These are phyloP conservation scores for Paulownia fortunei DNA, from an alignment of 257 asterid species.

Conservation along the genomic window DNA sequence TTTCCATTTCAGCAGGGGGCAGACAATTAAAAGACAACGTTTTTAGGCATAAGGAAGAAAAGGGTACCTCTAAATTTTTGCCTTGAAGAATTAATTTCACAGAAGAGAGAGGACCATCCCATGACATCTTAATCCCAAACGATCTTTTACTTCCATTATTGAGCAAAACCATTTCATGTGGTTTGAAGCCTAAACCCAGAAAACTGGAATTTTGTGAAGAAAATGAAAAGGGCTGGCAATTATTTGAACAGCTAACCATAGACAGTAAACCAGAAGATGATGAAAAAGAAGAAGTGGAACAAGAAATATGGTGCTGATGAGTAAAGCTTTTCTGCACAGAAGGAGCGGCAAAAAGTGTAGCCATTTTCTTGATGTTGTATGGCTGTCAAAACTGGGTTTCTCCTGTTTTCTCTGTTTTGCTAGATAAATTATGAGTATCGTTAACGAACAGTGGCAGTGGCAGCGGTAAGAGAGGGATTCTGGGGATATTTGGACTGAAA, in stretches of 20 bases:
- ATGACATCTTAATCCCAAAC: slow-evolving; percentile 54
- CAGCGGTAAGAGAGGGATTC: neutral
- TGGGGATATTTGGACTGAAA: neutral
- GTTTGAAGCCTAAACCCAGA: slow-evolving; percentile 44
- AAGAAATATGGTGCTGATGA: slow-evolving; percentile 34
- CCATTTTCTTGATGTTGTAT: slow-evolving; percentile 38
- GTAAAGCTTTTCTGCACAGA: slow-evolving; percentile 38
- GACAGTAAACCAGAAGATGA: slow-evolving; percentile 29
- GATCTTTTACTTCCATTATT: slow-evolving; percentile 23
- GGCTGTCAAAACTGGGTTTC: neutral
- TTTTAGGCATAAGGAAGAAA: slow-evolving; percentile 21
- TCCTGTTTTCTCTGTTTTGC: neutral
- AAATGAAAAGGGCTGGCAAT: slow-evolving; percentile 28
- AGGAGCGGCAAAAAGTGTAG: slow-evolving; percentile 41
- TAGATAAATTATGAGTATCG: neutral
- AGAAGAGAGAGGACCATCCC: slow-evolving; percentile 82
- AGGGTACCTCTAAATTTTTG: slow-evolving; percentile 57
- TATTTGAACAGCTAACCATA: slow-evolving; percentile 25
- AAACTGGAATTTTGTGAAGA: slow-evolving; percentile 42
- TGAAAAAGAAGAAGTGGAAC: slow-evolving; percentile 32
- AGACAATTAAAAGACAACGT: neutral
- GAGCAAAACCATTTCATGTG: slow-evolving; percentile 21
- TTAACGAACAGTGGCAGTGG: slow-evolving; percentile 1
- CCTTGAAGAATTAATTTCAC: slow-evolving; percentile 72
- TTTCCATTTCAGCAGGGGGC: neutral